Percentiles rank a stretch among this genome's conserved stretches.
phyloP scores from a whole-genome alignment of 768 basidiomycete genomes.

The Lentinula sp. region DNA sequence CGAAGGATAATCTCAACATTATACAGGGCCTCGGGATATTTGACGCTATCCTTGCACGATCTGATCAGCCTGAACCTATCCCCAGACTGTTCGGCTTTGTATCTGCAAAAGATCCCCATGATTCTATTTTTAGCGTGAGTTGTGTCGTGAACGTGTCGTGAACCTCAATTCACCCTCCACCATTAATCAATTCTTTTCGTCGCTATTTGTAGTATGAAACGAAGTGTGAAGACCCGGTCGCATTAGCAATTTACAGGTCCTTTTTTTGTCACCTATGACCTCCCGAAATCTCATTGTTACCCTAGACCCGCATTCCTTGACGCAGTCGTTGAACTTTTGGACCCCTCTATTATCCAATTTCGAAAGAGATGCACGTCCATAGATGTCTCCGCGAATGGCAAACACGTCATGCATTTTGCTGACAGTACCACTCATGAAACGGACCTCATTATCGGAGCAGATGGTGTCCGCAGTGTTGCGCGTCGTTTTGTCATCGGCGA shows the following conservation, averaged over 20 bases:
- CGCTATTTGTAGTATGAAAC: slow-evolving; percentile 7
- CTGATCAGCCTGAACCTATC: slow-evolving; percentile 25
- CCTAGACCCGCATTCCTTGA: slow-evolving; percentile 47
- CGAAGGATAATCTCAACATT: neutral
- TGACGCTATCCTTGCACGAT: slow-evolving; percentile 31
- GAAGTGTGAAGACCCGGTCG: slow-evolving; percentile 24
- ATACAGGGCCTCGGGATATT: slow-evolving; percentile 34
- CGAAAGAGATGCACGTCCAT: slow-evolving; percentile 42
- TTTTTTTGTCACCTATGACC: slow-evolving; percentile 1
- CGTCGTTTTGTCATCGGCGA: slow-evolving; percentile 31
- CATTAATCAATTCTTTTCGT: neutral
- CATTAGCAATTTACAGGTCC: slow-evolving; percentile 42
- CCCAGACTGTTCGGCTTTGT: slow-evolving; percentile 31
- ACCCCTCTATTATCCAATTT: slow-evolving; percentile 38
- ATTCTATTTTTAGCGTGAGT: slow-evolving; percentile 39
- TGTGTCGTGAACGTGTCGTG: neutral
- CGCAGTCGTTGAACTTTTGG: slow-evolving; percentile 35
- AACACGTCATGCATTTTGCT: slow-evolving; percentile 34
- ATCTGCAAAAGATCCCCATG: slow-evolving; percentile 35
- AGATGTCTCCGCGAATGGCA: slow-evolving; percentile 15
- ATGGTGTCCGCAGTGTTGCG: slow-evolving; percentile 19
- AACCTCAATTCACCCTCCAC: neutral
- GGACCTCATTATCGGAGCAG: slow-evolving; percentile 43
- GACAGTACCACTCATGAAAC: slow-evolving; percentile 42
- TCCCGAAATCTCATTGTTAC: neutral